Base-by-base conservation (phyloP, 1,139 yeast species). In the Waltiozyma sp. region DNA sequence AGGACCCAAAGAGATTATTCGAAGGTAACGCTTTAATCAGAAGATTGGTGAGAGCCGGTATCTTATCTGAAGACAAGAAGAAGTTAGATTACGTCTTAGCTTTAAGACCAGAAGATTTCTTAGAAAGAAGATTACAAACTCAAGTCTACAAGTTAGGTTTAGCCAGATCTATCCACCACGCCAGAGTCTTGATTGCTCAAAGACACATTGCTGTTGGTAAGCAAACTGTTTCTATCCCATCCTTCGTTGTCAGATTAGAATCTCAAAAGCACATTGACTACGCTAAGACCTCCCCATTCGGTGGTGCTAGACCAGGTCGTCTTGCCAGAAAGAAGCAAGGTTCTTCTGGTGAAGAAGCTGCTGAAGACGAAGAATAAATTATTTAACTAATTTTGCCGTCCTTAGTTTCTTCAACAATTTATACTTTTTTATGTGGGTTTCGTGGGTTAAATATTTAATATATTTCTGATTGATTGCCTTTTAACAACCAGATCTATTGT, bases 261-360 rank as follows among this genome's bases (percentile, higher is more conserved):
- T 89, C 98, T 60, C 98, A 91, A 77, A 91, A 91, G 86, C 98
- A 93, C 88, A 88, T 91, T 75, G 98, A 91, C 81, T 91, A 91
- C 64, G 95, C 98, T 64, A 83, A 89, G 70, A 87, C 86, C 72
- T 91, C 98, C 59, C 98, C 99, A 73, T 91, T 86, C 87, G 98
- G 98, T 71, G 98, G 98, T 77, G 98, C 96, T 63, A 91, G 98
- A 79, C 93, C 98, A 63, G 99, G 99, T 72, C 93, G 98, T 81
- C 95, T 87, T 66, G 93, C 93, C 83, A 88, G 98, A 86, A 89
- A 79, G 77, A 80, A 84, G 80, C 85, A 82, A 39, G 44, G 40
- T 36, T 40, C 40, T 42, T 40, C 40, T 24, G 39, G 26, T 57
- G 88, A 67, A 51, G 91, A 68, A 53, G 86, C 64, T 55, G 86